Base-by-base conservation (phyloP, 2,329 filamentous ascomycete genomes). In the Fusarium oligoseptatum region DNA sequence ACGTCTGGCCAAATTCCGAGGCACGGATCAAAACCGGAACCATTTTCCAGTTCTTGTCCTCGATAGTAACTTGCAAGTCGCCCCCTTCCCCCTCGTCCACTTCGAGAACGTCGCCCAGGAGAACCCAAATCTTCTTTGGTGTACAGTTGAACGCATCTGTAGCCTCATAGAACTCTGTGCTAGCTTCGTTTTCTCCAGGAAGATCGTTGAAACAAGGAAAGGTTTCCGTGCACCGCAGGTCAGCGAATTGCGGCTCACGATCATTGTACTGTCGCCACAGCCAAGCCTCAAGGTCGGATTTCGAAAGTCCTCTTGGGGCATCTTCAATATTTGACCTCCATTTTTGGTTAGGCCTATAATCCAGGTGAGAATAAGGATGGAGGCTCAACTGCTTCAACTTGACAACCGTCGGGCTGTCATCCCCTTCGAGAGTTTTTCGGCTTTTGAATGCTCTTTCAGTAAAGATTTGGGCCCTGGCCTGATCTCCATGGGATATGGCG, bases 31-130 rank as follows among this genome's bases (percentile, higher is more conserved):
- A 12, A 14, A 77, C 1, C 0, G 37, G 58, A 9, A 76, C 6
- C 3, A 36, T 34, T 0, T 56, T 6, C 10, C 60, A 75, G 7
- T 11, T 39, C 4, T 45, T 66, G 55, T 77, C 75, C 22, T 67
- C 66, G 50, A 68, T 60, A 1, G 24, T 20, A 15, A 77, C 24
- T 5, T 20, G 52, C 7, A 70, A 27, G 36, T 64, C 66, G 6
- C 43, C 2, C 1, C 27, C 0, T 2, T 24, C 2, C 2, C 32
- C 0, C 4, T 24, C 20, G 0, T 60, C 22, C 4, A 67, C 22
- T 5, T 65, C 9, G 3, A 66, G 45, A 15, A 77, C 74, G 24
- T 77, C 70, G 14, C 50, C 72, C 0, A 77, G 24, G 14, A 77
- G 69, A 2, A 41, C 60, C 75, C 74, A 77, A 58, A 74, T 66